Conservation (phyloP, 106 monocot species). For the Triglochin maritima region DNA sequence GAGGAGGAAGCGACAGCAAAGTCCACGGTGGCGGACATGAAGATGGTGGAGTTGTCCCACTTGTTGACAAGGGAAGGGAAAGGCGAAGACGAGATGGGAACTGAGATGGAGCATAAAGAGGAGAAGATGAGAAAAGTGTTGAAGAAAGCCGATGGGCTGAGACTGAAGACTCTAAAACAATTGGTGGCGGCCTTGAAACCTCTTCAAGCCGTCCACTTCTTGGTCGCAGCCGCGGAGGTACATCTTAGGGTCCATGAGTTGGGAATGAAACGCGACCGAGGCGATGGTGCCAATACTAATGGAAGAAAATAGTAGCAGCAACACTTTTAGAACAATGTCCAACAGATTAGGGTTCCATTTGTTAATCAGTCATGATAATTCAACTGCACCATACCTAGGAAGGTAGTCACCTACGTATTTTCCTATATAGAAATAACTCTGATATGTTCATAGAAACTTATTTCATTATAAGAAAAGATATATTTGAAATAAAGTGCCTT, state of each 20-base stretch:
- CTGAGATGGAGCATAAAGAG: neutral
- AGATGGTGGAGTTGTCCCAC: constrained; percentile 35
- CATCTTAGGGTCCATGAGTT: constrained; percentile 48
- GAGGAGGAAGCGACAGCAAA: constrained; percentile 32
- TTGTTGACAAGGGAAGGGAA: constrained; percentile 6
- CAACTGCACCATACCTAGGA: no score
- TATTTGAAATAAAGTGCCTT: no score
- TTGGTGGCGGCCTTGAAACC: constrained; percentile 35
- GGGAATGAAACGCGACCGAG: constrained; percentile 39
- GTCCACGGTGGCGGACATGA: constrained; percentile 29
- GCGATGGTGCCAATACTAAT: no score
- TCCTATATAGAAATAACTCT: no score
- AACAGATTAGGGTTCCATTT: no score
- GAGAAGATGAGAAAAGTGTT: constrained; percentile 11
- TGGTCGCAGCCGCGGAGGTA: constrained; percentile 58
- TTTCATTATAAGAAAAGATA: no score
- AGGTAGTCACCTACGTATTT: no score
- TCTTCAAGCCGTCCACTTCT: constrained; percentile 55
- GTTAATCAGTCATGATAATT: no score
- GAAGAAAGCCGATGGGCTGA: neutral
- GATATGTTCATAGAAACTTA: no score
- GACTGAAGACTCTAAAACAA: constrained; percentile 28
- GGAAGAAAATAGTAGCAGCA: no score
- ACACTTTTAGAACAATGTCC: no score
- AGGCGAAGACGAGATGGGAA: neutral